Evolutionary conservation across 805 yeast species (phyloP).

Genomic region (Cyberlindnera maritima): DNA sequence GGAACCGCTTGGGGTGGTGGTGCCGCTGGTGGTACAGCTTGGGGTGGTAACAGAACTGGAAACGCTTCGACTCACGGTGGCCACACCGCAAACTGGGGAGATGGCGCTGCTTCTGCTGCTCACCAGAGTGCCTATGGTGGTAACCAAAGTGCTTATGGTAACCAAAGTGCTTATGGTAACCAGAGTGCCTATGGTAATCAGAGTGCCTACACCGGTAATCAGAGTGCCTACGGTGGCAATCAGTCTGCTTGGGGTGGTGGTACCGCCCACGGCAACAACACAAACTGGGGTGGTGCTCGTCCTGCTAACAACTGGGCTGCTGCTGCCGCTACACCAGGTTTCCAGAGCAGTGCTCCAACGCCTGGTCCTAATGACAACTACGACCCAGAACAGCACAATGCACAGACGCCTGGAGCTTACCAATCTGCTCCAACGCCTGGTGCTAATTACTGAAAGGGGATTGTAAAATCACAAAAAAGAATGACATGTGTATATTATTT

Average conservation of each 20-base stretch:
- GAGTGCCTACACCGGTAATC: not conserved
- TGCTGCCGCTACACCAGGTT: conserved; percentile 31
- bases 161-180: too few relatives aligned
- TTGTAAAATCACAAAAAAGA: not conserved
- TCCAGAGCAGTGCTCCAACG: conserved; percentile 34
- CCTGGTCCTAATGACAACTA: conserved; percentile 30
- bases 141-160: too few relatives aligned
- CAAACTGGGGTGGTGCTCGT: conserved; percentile 30
- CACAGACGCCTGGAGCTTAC: conserved; percentile 15
- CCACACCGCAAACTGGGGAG: conserved; percentile 2
- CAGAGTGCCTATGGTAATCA: too few relatives aligned
- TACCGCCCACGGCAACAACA: conserved; percentile 1
- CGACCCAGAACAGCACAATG: conserved; percentile 5
- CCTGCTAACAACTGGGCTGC: conserved; percentile 23
- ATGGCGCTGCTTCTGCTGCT: not conserved
- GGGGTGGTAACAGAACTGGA: conserved; percentile 29
- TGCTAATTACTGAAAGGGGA: conserved; percentile 5
- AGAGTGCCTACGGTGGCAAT: conserved; percentile 5
- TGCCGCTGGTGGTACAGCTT: conserved; percentile 43
- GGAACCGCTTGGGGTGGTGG: conserved; percentile 42
- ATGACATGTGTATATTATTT: not conserved
- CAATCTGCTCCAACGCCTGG: conserved; percentile 18
- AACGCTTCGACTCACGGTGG: conserved; percentile 8
- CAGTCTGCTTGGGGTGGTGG: conserved; percentile 13
- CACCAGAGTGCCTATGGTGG: not conserved